Evolutionary conservation across 352 stramenopile genomes (phyloP).

Genomic region (Globisporangium paroecandrum): DNA sequence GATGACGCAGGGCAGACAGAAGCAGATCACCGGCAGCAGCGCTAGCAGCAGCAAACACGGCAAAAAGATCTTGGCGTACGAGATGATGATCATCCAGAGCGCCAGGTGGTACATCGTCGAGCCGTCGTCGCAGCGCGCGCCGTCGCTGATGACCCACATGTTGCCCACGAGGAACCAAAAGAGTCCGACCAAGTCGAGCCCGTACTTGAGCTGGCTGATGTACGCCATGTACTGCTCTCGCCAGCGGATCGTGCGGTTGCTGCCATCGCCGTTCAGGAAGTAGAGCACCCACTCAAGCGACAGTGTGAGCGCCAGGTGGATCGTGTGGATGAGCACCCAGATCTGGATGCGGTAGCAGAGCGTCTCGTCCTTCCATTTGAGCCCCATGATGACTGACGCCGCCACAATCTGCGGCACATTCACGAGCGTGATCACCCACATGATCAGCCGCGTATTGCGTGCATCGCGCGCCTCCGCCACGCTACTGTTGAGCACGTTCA

Average conservation of each 20-base stretch:
- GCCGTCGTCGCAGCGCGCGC: conserved; percentile 72
- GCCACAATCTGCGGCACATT: conserved; percentile 75
- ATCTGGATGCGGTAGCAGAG: conserved; percentile 82
- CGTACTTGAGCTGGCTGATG: conserved; percentile 80
- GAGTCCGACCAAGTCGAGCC: conserved; percentile 63
- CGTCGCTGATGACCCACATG: conserved; percentile 87
- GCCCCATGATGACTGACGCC: conserved; percentile 48
- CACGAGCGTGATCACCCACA: conserved; percentile 72
- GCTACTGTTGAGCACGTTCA: conserved; percentile 84
- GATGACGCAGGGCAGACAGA: conserved; percentile 92
- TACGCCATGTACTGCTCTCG: conserved; percentile 68
- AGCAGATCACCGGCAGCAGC: conserved; percentile 91
- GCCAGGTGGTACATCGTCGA: conserved; percentile 78
- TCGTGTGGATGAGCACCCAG: conserved; percentile 76
- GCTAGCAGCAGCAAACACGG: conserved; percentile 88
- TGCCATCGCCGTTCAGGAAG: conserved; percentile 56
- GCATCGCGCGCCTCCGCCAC: conserved; percentile 77
- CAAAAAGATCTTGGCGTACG: conserved; percentile 92
- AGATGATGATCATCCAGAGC: conserved; percentile 91
- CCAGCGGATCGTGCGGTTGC: conserved; percentile 52
- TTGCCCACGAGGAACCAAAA: conserved; percentile 89
- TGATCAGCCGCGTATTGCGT: conserved; percentile 76
- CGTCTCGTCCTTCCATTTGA: conserved; percentile 68
- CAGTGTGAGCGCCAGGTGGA: conserved; percentile 65
- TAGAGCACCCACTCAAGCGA: conserved; percentile 76